Base-by-base conservation (phyloP, 306 rosid species). In the Dryas drummondii region DNA sequence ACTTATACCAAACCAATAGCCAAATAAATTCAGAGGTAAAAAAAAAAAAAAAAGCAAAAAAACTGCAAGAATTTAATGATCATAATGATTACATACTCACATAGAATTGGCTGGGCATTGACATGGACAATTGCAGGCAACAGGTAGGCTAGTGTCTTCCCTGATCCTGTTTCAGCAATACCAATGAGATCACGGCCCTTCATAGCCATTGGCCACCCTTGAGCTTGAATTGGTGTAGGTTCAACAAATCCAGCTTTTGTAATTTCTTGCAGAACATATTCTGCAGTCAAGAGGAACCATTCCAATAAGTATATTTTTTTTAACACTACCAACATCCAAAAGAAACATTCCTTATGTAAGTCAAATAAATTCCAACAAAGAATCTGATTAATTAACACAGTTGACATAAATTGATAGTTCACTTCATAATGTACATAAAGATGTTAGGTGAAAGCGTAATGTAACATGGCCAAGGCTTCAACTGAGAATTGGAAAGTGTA, bases 151-250 rank as follows among this genome's bases (percentile, higher is more conserved):
- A 94, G 93, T 6, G 99, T 94, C 88, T 94, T 94, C 76, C 99
- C 99, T 17, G 99, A 94, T 68, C 99, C 99, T 19, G 99, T 94
- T 84, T 94, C 99, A 27, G 99, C 99, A 84, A 94, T 92, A 72
- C 99, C 99, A 60, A 92, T 92, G 70, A 94, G 93, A 81, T 94
- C 99, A 74, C 98, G 96, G 45, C 99, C 99, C 81, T 72, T 90
- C 78, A 94, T 84, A 78, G 99, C 99, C 99, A 94, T 94, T 75
- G 99, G 98, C 99, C 99, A 94, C 78, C 99, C 99, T 92, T 94
- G 99, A 50, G 99, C 90, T 69, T 94, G 99, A 84, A 94, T 94
- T 16, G 99, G 96, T 42, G 99, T 94, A 70, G 99, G 99, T 65
- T 94, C 99, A 7, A 87, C 80, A 86, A 94, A 94, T 9, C 99